A percentile compares a stretch with the other conserved stretches of the same genome.
Conservation (phyloP, 2,329 filamentous ascomycete genomes). For the Pyrenophora tritici-repentis region DNA sequence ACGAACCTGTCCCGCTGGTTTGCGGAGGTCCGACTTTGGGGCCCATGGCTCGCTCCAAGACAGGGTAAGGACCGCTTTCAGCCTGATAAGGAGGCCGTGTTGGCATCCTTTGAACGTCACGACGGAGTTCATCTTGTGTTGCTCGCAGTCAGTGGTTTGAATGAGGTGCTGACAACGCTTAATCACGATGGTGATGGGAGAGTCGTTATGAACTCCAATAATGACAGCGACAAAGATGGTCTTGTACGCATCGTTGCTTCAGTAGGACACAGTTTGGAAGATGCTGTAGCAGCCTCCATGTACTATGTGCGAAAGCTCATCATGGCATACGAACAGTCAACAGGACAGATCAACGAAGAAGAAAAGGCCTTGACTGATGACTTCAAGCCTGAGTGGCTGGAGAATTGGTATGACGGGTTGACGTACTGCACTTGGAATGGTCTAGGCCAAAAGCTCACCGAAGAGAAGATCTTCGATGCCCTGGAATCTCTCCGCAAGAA, state of each 20-base stretch:
- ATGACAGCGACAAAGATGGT: slow-evolving; percentile 65
- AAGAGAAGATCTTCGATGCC: slow-evolving; percentile 77
- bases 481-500: slow-evolving; percentile 72
- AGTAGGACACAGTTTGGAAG: slow-evolving; percentile 73
- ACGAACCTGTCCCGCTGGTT: slow-evolving; percentile 75
- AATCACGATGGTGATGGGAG: slow-evolving; percentile 67
- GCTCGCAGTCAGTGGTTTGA: slow-evolving; percentile 75
- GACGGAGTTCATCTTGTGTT: slow-evolving; percentile 77
- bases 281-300: slow-evolving; percentile 78
- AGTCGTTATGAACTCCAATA: slow-evolving; percentile 71
- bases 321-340: slow-evolving; percentile 50
- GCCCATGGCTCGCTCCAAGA: slow-evolving; percentile 85
- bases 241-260: slow-evolving; percentile 70
- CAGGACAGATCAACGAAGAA: slow-evolving; percentile 54
- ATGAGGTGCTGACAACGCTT: slow-evolving; percentile 72
- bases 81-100: slow-evolving; percentile 76
- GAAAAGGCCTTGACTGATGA: slow-evolving; percentile 54
- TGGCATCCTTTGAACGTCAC: slow-evolving; percentile 75
- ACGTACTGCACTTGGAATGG: slow-evolving; percentile 98
- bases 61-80: slow-evolving; percentile 72
- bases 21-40: slow-evolving; percentile 76
- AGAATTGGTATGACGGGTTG: slow-evolving; percentile 90
- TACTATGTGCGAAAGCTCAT: slow-evolving; percentile 80
- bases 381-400: slow-evolving; percentile 69
- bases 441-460: slow-evolving; percentile 80